Percentiles rank a stretch among this genome's conserved stretches.
These are phyloP conservation scores for Pinus taeda DNA, from an alignment of 75 land plant genomes.

Conservation along the genomic window DNA sequence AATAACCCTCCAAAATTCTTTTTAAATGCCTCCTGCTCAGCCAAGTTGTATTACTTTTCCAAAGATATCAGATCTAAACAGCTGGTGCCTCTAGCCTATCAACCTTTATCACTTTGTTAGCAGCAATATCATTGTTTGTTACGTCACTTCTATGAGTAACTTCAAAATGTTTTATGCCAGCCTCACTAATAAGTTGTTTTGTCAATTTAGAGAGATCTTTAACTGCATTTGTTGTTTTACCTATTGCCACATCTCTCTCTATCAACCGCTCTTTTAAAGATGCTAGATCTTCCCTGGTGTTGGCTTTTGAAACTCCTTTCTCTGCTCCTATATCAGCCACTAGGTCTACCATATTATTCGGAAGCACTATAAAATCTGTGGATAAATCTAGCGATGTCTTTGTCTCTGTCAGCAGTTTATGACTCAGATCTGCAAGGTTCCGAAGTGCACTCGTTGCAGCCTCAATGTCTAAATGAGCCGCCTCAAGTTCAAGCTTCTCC, in stretches of 20 bases:
- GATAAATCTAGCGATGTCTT: neutral
- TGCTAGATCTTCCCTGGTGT: neutral
- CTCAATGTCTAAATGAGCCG: constrained; percentile 62
- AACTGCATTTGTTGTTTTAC: neutral
- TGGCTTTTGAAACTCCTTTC: neutral
- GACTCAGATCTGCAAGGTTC: constrained; percentile 52
- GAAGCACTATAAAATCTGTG: constrained; percentile 2
- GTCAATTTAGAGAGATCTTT: constrained; percentile 3
- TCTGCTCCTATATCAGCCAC: neutral
- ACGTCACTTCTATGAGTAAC: too few species aligned
- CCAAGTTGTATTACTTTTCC: too few species aligned
- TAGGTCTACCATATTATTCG: neutral
- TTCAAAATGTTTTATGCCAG: neutral
- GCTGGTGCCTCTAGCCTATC: too few species aligned
- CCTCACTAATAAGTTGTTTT: constrained; percentile 9
- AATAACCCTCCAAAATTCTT: too few species aligned
- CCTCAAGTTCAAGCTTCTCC: constrained; percentile 62
- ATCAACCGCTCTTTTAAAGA: neutral
- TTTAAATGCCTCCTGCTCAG: too few species aligned
- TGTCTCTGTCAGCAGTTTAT: constrained; percentile 36
- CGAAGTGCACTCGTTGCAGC: constrained; percentile 61
- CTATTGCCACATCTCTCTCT: constrained; percentile 8
- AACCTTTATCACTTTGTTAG: too few species aligned
- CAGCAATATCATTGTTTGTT: too few species aligned
- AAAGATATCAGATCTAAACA: too few species aligned